A percentile compares a stretch with the other conserved stretches of the same genome.
These are phyloP conservation scores for Salvia sclarea DNA, from an alignment of 305 asterid genomes.

Conservation along the genomic window DNA sequence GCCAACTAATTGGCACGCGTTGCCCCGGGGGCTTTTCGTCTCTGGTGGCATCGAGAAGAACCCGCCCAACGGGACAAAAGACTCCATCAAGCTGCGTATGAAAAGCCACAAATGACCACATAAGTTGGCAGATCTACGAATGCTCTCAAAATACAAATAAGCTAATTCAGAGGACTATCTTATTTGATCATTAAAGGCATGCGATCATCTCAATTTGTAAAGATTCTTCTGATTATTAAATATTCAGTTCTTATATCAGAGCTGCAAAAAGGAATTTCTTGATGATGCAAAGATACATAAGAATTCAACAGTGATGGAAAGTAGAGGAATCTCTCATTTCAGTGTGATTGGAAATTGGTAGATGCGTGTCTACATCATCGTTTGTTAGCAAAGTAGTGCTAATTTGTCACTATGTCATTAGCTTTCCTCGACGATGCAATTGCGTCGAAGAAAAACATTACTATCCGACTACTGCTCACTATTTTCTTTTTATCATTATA, in stretches of 20 bases:
- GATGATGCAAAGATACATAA: too few relatives aligned
- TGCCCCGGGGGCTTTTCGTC: constrained; percentile 45
- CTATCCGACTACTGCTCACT: background rate
- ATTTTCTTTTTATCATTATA: background rate
- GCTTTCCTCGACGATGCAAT: background rate
- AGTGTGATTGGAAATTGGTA: too few relatives aligned
- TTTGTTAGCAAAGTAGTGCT: background rate
- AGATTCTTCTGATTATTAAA: too few relatives aligned
- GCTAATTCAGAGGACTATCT: too few relatives aligned
- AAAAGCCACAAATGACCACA: background rate
- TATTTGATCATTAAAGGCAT: too few relatives aligned
- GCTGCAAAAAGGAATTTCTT: too few relatives aligned
- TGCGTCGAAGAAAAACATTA: constrained; percentile 8
- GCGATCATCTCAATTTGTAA: too few relatives aligned
- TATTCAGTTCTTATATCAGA: too few relatives aligned
- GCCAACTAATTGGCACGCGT: constrained; percentile 35
- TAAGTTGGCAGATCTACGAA: background rate
- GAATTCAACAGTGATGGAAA: too few relatives aligned
- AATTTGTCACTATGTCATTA: constrained; percentile 1
- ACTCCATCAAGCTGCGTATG: constrained; percentile 77
- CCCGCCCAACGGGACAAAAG: constrained; percentile 96
- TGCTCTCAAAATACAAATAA: background rate
- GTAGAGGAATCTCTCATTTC: too few relatives aligned
- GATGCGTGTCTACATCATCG: background rate
- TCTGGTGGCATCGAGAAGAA: constrained; percentile 75